Evolutionary conservation across 257 asterid species (phyloP), one percentile per base, ranked within the genome.

Genomic region (Apocynum venetum): DNA sequence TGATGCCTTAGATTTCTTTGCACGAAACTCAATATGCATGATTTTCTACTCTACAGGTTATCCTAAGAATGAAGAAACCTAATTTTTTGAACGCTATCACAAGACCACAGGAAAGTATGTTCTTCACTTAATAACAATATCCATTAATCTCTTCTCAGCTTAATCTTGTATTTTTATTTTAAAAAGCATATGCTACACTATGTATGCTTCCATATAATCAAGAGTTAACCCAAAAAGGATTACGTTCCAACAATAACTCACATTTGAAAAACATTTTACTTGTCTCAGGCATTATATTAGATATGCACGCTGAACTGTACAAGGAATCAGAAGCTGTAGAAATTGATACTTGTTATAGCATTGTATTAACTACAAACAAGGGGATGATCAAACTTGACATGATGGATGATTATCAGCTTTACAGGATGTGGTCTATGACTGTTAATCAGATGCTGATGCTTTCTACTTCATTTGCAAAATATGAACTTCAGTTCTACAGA

Each of bases 391-490:
- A 91, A 86, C 89, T 93, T 69, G 96, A 90, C 85, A 85, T 93
- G 96, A 76, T 83, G 90, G 87, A 87, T 65, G 92, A 93, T 71
- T 82, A 91, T 48, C 85, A 87, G 78, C 82, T 75, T 20, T 89
- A 90, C 83, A 85, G 76, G 77, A 90, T 87, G 59, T 91, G 97
- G 98, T 92, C 96, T 10, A 85, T 85, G 87, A 86, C 97, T 53
- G 86, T 93, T 77, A 87, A 90, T 83, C 97, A 90, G 77, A 90
- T 93, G 97, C 76, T 93, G 66, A 85, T 84, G 86, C 93, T 93
- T 68, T 91, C 93, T 46, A 76, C 92, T 77, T 86, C 96, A 31
- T 84, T 83, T 60, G 79, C 88, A 68, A 88, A 86, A 86, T 88
- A 85, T 69, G 89, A 89, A 74, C 86, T 85, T 65, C 92, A 93